These are phyloP conservation scores for Pestalotiopsis sp. DNA, from an alignment of 2,329 filamentous ascomycete genomes.

Conservation along the genomic window DNA sequence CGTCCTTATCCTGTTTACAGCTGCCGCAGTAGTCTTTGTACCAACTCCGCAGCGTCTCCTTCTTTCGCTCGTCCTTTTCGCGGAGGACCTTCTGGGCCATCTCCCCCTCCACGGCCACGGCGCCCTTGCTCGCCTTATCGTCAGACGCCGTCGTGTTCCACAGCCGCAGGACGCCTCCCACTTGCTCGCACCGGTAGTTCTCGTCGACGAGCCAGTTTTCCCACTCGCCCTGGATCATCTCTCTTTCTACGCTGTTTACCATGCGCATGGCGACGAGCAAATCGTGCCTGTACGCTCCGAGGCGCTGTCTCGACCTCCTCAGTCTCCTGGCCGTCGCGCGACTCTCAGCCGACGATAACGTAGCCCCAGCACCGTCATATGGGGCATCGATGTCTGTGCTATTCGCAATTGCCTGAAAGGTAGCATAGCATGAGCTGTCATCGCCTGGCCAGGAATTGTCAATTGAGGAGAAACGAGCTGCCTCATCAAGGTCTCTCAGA, in stretches of 20 bases:
- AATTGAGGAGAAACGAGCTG: conserved; percentile 40
- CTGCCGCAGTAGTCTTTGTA: conserved; percentile 58
- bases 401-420: conserved; percentile 63
- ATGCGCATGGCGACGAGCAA: conserved; percentile 87
- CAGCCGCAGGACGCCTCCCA: conserved; percentile 45
- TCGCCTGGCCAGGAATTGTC: conserved; percentile 36
- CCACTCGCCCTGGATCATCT: conserved; percentile 87
- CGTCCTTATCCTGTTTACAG: conserved; percentile 49
- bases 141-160: conserved; percentile 20
- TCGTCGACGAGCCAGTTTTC: conserved; percentile 90
- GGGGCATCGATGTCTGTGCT: conserved; percentile 60
- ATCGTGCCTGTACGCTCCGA: conserved; percentile 86
- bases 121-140: conserved; percentile 10
- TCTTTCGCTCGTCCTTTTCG: conserved; percentile 27
- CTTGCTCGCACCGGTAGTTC: conserved; percentile 71
- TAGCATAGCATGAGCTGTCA: conserved; percentile 60
- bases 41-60: conserved; percentile 46
- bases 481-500: conserved; percentile 76
- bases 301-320: conserved; percentile 76
- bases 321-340: conserved; percentile 65
- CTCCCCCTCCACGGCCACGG: conserved; percentile 23
- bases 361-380: conserved; percentile 53
- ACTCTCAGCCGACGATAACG: conserved; percentile 50
- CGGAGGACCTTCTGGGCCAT: conserved; percentile 33
- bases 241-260: conserved; percentile 85